These are phyloP conservation scores for Trametopsis cervina DNA, from an alignment of 768 basidiomycete genomes.

Conservation along the genomic window DNA sequence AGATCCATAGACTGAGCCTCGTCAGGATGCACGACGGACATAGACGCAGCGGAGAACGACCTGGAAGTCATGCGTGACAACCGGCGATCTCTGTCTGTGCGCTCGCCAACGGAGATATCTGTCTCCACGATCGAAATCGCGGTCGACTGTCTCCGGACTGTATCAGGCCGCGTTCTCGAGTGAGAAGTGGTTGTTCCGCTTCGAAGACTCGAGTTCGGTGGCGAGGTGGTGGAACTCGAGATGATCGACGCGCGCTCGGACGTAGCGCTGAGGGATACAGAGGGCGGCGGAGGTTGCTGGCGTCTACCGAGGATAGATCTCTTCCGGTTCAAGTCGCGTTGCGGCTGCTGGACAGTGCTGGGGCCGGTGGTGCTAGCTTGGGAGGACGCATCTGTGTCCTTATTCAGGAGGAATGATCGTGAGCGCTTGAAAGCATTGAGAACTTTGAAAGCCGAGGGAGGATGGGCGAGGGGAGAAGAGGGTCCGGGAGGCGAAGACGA, in stretches of 20 bases:
- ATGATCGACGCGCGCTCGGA: constrained; percentile 50
- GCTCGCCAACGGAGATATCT: constrained; percentile 22
- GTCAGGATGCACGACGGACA: constrained; percentile 18
- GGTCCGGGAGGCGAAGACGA: constrained; percentile 24
- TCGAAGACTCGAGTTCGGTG: constrained; percentile 46
- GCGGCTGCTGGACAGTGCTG: constrained; percentile 20
- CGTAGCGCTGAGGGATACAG: too few species aligned
- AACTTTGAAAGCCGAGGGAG: constrained; percentile 59
- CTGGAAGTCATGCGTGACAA: constrained; percentile 26
- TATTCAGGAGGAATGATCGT: constrained; percentile 40
- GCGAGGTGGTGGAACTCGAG: constrained; percentile 50
- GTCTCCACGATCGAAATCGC: constrained; percentile 27
- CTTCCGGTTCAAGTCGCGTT: constrained; percentile 21
- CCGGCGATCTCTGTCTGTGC: constrained; percentile 17
- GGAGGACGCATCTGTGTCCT: constrained; percentile 2
- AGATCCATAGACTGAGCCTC: constrained; percentile 23
- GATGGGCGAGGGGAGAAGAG: constrained; percentile 27
- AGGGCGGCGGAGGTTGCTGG: constrained; percentile 19
- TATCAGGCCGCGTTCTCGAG: constrained; percentile 31
- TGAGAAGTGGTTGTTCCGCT: constrained; percentile 47
- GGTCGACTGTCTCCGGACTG: constrained; percentile 24
- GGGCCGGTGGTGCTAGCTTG: constrained; percentile 5
- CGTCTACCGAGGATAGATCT: constrained; percentile 29
- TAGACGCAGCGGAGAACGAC: constrained; percentile 27
- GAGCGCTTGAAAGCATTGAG: constrained; percentile 60